Evolutionary conservation across 768 basidiomycete genomes (phyloP), one percentile per base, ranked within the genome.

Genomic region (Kwoniella dejecticola): DNA sequence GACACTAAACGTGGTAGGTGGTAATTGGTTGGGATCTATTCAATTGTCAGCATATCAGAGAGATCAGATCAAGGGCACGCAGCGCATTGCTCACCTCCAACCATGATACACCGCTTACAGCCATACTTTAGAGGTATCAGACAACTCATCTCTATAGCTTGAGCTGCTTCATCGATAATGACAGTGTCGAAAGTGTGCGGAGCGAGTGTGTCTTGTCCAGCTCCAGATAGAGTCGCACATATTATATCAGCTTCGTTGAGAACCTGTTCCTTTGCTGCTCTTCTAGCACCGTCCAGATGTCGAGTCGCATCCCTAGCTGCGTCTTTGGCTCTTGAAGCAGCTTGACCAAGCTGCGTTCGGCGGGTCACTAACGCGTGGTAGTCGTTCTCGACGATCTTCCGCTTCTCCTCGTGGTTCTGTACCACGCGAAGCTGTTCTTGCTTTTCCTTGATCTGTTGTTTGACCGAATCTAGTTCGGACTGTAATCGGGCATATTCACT

Each of bases 131-230:
- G 82, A 38, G 96, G 96, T 60, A 99, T 98, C 63, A 99, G 80
- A 7, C 95, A 91, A 66, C 90, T 92, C 41, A 97, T 83, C 78
- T 99, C 96, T 47, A 97, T 89, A 15, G 94, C 88, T 79, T 99
- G 96, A 0, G 95, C 95, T 1, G 96, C 96, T 79, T 99, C 96
- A 72, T 99, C 96, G 62, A 99, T 95, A 77, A 99, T 87, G 68
- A 99, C 85, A 80, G 95, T 90, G 69, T 96, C 94, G 74, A 97
- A 97, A 52, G 94, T 89, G 64, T 90, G 85, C 0, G 79, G 68
- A 58, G 89, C 86, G 41, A 99, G 82, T 47, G 84, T 83, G 15
- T 96, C 94, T 66, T 96, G 90, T 3, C 94, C 96, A 17, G 95
- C 84, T 30, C 95, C 95, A 6, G 95, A 91, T 19, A 99, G 83